These are phyloP conservation scores for Coprinellus micaceus DNA, from an alignment of 768 basidiomycete genomes.

Conservation along the genomic window DNA sequence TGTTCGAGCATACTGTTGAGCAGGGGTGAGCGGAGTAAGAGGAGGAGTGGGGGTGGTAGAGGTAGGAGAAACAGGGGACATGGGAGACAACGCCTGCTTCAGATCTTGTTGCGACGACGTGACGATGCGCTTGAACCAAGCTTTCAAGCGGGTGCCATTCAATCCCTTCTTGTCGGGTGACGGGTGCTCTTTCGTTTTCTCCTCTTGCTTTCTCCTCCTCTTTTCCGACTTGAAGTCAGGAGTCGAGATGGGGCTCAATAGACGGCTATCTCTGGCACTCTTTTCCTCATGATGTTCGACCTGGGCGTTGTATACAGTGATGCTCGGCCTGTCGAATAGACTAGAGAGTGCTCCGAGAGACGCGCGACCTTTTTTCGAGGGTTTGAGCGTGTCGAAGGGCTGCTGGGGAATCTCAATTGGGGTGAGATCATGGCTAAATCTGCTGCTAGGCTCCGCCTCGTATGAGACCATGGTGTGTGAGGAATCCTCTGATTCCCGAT, in stretches of 20 bases:
- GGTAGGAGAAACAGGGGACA: not conserved
- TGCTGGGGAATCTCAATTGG: not conserved
- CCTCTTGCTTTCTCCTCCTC: constrained; percentile 38
- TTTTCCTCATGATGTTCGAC: not conserved
- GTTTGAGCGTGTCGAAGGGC: not conserved
- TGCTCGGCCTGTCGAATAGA: not conserved
- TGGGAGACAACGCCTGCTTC: not conserved
- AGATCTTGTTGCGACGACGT: constrained; percentile 21
- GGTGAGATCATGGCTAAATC: not conserved
- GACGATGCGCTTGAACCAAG: constrained; percentile 64
- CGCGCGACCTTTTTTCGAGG: not conserved
- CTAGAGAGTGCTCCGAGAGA: not conserved
- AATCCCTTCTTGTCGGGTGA: constrained; percentile 24
- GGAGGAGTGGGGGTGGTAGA: not conserved
- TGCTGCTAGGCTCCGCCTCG: constrained; percentile 9
- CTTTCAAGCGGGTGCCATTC: constrained; percentile 50
- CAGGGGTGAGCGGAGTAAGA: not conserved
- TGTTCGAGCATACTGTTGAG: constrained; percentile 1
- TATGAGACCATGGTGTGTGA: constrained; percentile 47
- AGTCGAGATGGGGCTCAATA: constrained; percentile 5
- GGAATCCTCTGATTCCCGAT: constrained; percentile 67
- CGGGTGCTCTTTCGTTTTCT: constrained; percentile 30
- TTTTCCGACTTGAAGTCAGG: constrained; percentile 13
- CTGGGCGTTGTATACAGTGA: not conserved
- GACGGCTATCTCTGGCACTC: not conserved